Conservation (phyloP, 1,284 basidiomycete genomes). For the Melampsora americana region DNA sequence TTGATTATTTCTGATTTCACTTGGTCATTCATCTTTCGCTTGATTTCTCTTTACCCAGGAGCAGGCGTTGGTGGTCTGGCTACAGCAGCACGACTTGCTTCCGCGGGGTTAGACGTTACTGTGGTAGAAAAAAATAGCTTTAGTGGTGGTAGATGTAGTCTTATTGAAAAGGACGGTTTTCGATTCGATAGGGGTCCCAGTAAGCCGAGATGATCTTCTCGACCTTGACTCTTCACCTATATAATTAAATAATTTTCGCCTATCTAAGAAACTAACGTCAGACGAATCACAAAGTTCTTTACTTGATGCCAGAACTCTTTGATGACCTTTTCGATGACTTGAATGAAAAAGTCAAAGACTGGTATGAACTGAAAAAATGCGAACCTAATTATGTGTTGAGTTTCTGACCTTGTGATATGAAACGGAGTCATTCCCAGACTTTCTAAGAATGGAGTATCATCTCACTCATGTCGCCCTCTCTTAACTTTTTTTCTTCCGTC, state of each 20-base stretch:
- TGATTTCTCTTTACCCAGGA: constrained; percentile 53
- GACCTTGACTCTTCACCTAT: no score
- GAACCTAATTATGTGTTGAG: constrained; percentile 46
- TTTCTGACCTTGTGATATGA: no score
- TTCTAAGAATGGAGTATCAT: no score
- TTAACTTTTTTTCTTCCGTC: background rate
- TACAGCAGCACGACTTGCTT: constrained; percentile 57
- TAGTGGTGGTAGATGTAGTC: constrained; percentile 59
- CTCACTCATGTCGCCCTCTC: background rate
- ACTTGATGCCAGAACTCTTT: no score
- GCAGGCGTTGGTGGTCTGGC: constrained; percentile 59
- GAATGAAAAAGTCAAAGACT: no score
- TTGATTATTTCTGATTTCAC: background rate
- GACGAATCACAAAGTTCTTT: no score
- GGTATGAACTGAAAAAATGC: constrained; percentile 44
- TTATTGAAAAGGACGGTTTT: constrained; percentile 58
- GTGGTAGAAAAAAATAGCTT: constrained; percentile 58
- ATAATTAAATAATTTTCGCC: no score
- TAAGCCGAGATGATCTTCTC: no score
- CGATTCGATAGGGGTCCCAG: constrained; percentile 40
- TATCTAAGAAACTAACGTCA: no score
- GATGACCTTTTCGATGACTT: no score
- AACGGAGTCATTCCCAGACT: no score
- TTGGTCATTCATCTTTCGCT: no score
- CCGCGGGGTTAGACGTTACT: constrained; percentile 57